phyloP scores from a whole-genome alignment of 208 protist species.

The Acanthamoeba castellanii region DNA sequence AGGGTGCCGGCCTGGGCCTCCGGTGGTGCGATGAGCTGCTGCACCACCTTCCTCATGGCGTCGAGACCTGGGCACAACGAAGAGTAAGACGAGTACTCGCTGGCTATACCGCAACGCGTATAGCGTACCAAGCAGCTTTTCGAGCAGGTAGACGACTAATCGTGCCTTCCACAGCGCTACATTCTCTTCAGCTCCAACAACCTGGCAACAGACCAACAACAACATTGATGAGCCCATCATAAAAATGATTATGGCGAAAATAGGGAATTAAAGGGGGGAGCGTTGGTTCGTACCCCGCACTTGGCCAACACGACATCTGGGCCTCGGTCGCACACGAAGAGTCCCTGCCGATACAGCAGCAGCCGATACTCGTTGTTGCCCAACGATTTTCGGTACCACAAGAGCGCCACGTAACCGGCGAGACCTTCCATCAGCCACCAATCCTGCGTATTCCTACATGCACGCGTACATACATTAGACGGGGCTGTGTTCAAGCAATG shows the following conservation, averaged over 20 bases:
- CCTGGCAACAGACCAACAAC: not conserved
- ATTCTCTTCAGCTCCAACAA: constrained; percentile 25
- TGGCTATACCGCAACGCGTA: not conserved
- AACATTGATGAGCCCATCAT: no score
- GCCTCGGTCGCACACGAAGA: constrained; percentile 3
- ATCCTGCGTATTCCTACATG: constrained; percentile 41
- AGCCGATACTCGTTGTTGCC: constrained; percentile 79
- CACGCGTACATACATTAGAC: not conserved
- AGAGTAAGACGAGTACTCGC: no score
- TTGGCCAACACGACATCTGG: constrained; percentile 33
- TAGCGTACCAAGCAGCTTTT: constrained; percentile 73
- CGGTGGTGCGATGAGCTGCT: constrained; percentile 6
- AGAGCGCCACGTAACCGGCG: constrained; percentile 57
- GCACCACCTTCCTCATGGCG: constrained; percentile 40
- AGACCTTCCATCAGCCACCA: constrained; percentile 77
- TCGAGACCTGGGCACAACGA: not conserved
- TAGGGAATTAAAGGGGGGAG: not conserved
- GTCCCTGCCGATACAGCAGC: not conserved
- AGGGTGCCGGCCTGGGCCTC: constrained; percentile 7
- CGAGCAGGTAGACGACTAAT: constrained; percentile 81
- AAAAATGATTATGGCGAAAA: no score
- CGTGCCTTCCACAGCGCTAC: constrained; percentile 74
- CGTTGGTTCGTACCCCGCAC: constrained; percentile 37
- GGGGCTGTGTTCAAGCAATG: no score
- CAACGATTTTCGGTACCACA: constrained; percentile 77